Base-by-base conservation (phyloP, 371 early-diverging fungal species). In the Syncephalastrum sp. region DNA sequence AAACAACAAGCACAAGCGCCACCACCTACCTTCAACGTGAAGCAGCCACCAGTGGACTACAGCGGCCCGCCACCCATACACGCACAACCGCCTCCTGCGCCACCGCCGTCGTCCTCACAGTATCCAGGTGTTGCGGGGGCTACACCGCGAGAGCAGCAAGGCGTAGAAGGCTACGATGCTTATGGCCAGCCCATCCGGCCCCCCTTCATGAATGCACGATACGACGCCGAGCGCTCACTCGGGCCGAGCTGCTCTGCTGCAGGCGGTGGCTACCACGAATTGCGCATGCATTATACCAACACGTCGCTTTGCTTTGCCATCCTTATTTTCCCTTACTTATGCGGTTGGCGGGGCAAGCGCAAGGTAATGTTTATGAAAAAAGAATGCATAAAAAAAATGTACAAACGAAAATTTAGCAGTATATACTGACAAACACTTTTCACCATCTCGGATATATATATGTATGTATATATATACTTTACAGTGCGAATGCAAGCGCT, bases 261-360 rank as follows among this genome's bases (percentile, higher is more conserved):
- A 29, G 29, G 29, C 29, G 70, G 70, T 12, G 66, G 65, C 6
- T 71, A 69, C 43, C 79, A 78, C 50, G 69, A 72, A 49, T 47
- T 78, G 45, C 65, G 79, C 8, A 78, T 78, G 79, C 68, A 75
- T 49, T 62, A 73, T 27, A 73, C 75, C 3, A 66, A 46, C 13
- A 52, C 47, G 4, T 62, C 75, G 10, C 23, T 78, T 5, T 42
- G 64, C 1, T 65, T 73, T 60, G 67, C 79, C 7, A 48, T 74
- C 13, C 58, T 78, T 4, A 60, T 75, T 29, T 8, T 78, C 12
- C 79, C 79, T 12, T 75, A 75, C 46, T 67, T 70, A 16, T 78
- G 79, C 50, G 79, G 79, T 17, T 78, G 57, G 27, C 54, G 73
- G 56, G 79, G 79, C 5, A 57, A 29, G 54, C 56, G 72, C 44